Percentiles rank a stretch among this genome's conserved stretches.
Conservation (phyloP, 2,329 filamentous ascomycete species). For the Aspergillus brunneoviolaceus region DNA sequence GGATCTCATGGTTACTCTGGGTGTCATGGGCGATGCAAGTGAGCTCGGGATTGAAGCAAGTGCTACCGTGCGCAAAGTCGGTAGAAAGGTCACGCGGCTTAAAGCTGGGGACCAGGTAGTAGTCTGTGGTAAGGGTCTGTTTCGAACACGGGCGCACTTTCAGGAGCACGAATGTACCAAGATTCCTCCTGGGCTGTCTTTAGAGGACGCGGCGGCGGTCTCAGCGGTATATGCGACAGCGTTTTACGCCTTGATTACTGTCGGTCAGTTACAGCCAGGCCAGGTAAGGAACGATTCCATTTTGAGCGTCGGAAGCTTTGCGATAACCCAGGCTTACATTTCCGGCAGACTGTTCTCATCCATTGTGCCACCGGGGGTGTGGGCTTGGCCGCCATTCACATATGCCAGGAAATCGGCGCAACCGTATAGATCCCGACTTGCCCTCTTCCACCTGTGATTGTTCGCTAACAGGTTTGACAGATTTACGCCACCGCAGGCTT, state of each 20-base stretch:
- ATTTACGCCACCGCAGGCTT: slow-evolving; percentile 16
- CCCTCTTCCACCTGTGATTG: too few relatives aligned
- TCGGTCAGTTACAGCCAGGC: slow-evolving; percentile 22
- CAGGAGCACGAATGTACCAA: background rate
- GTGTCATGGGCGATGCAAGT: slow-evolving; percentile 22
- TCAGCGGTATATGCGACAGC: slow-evolving; percentile 14
- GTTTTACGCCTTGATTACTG: slow-evolving; percentile 22
- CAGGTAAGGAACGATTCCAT: slow-evolving; percentile 11
- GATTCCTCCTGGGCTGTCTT: background rate
- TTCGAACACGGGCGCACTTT: slow-evolving; percentile 3
- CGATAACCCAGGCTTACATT: too few relatives aligned
- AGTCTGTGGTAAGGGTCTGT: slow-evolving; percentile 10
- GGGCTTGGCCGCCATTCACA: slow-evolving; percentile 32
- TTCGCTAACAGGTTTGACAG: slow-evolving; percentile 1
- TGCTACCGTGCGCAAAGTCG: slow-evolving; percentile 33
- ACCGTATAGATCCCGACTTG: background rate
- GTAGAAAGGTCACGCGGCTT: slow-evolving; percentile 25
- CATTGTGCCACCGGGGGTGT: slow-evolving; percentile 34
- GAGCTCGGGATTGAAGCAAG: slow-evolving; percentile 33
- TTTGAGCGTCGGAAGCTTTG: too few relatives aligned
- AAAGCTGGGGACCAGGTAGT: slow-evolving; percentile 33
- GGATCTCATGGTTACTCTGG: slow-evolving; percentile 14
- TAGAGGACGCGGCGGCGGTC: slow-evolving; percentile 18
- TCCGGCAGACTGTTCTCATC: slow-evolving; percentile 25
- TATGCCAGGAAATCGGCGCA: slow-evolving; percentile 26